phyloP scores from a whole-genome alignment of 1,139 yeast genomes.

The Protomyces macrosporus region DNA sequence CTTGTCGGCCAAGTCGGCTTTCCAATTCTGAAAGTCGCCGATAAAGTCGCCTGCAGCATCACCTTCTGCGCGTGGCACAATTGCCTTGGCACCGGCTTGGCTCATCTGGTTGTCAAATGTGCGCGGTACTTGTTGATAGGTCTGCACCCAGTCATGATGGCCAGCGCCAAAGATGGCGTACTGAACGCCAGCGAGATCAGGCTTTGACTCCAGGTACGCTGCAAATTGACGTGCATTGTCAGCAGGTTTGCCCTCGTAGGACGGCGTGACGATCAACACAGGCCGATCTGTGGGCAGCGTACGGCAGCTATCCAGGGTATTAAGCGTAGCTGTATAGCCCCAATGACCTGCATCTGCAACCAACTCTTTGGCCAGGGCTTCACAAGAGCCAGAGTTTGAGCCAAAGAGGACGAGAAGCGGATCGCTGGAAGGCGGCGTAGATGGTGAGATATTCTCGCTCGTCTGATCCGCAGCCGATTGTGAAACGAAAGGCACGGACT shows the following conservation, averaged over 20 bases:
- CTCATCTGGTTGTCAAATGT: slow-evolving; percentile 14
- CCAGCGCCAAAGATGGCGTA: slow-evolving; percentile 26
- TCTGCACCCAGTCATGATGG: slow-evolving; percentile 27
- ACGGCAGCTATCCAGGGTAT: slow-evolving; percentile 15
- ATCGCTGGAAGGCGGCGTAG: no score
- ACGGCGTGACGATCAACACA: slow-evolving; percentile 21
- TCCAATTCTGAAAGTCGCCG: slow-evolving; percentile 25
- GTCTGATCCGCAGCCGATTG: slow-evolving; percentile 13
- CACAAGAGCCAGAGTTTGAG: slow-evolving; percentile 26
- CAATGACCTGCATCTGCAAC: slow-evolving; percentile 5
- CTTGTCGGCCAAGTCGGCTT: slow-evolving; percentile 11
- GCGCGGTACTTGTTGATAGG: slow-evolving; percentile 19
- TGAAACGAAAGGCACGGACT: not conserved
- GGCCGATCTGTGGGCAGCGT: slow-evolving; percentile 15
- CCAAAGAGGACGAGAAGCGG: slow-evolving; percentile 19
- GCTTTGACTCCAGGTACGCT: slow-evolving; percentile 19
- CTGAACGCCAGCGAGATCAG: slow-evolving; percentile 18
- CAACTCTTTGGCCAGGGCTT: slow-evolving; percentile 21
- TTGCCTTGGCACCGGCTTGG: slow-evolving; percentile 15
- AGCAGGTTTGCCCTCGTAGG: slow-evolving; percentile 26
- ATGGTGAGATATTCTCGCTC: not conserved
- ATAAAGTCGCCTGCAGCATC: slow-evolving; percentile 26
- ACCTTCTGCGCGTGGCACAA: slow-evolving; percentile 17
- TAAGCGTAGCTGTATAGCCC: slow-evolving; percentile 5
- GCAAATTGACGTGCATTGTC: slow-evolving; percentile 26